These are phyloP conservation scores for Bimuria novae-zelandiae DNA, from an alignment of 2,329 filamentous ascomycete genomes.

Conservation along the genomic window DNA sequence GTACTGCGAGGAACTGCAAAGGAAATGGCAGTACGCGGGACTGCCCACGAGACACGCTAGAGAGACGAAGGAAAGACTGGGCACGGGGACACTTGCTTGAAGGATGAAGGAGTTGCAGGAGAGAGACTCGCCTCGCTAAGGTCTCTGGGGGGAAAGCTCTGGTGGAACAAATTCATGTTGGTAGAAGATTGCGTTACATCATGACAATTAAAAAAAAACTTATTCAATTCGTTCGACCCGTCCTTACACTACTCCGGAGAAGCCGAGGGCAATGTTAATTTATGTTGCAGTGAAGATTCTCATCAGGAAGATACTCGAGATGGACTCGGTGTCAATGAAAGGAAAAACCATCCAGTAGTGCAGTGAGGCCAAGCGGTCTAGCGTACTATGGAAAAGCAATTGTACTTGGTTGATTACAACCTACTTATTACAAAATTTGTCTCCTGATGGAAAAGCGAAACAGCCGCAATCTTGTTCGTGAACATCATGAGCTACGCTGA, in stretches of 20 bases:
- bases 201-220: too few relatives aligned
- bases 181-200: not conserved
- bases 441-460: too few relatives aligned
- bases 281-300: too few relatives aligned
- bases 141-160: not conserved
- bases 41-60: not conserved
- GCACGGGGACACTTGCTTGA: not conserved
- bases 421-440: too few relatives aligned
- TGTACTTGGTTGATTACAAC: not conserved
- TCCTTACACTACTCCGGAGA: too few relatives aligned
- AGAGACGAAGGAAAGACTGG: not conserved
- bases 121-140: not conserved
- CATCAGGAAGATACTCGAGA: too few relatives aligned
- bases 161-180: not conserved
- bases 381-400: not conserved
- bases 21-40: not conserved
- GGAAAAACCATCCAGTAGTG: too few relatives aligned
- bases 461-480: too few relatives aligned
- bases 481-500: constrained; percentile 8
- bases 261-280: not conserved
- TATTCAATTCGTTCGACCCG: too few relatives aligned
- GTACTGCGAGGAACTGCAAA: not conserved
- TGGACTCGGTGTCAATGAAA: too few relatives aligned
- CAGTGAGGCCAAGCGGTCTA: too few relatives aligned
- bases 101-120: not conserved